phyloP scores from a whole-genome alignment of 169 alveolate species.

The Cryptosporidium parvum region DNA sequence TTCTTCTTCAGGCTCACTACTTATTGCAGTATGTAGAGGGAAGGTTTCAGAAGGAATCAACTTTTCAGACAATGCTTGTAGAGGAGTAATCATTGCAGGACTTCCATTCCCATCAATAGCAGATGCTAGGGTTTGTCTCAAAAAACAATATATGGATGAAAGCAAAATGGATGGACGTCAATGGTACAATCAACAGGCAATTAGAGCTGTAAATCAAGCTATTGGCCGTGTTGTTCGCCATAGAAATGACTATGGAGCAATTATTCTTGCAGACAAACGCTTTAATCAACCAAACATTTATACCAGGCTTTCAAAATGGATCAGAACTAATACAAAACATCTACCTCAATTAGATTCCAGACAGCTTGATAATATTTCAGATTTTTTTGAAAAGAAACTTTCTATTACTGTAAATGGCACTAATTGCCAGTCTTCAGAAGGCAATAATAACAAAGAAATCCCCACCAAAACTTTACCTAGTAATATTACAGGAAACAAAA shows the following conservation, averaged over 20 bases:
- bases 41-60: slow-evolving; percentile 95
- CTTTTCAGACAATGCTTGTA: slow-evolving; percentile 90
- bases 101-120: slow-evolving; percentile 91
- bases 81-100: slow-evolving; percentile 93
- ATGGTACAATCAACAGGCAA: slow-evolving; percentile 94
- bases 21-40: slow-evolving; percentile 94
- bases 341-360: slow-evolving; percentile 10
- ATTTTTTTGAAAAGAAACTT: slow-evolving; percentile 26
- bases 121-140: slow-evolving; percentile 90
- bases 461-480: not conserved
- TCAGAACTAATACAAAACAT: slow-evolving; percentile 66
- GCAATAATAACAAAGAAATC: not conserved
- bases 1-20: slow-evolving; percentile 85
- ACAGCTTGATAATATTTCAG: slow-evolving; percentile 22
- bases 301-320: slow-evolving; percentile 90
- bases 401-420: not conserved
- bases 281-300: slow-evolving; percentile 82
- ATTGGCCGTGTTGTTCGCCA: slow-evolving; percentile 97
- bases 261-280: slow-evolving; percentile 90
- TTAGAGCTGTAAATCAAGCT: slow-evolving; percentile 95
- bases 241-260: slow-evolving; percentile 92
- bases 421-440: not conserved
- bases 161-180: slow-evolving; percentile 82
- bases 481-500: not conserved
- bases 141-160: slow-evolving; percentile 86